Base-by-base conservation (phyloP, 768 basidiomycete species). In the Leucocoprinus leucothites region DNA sequence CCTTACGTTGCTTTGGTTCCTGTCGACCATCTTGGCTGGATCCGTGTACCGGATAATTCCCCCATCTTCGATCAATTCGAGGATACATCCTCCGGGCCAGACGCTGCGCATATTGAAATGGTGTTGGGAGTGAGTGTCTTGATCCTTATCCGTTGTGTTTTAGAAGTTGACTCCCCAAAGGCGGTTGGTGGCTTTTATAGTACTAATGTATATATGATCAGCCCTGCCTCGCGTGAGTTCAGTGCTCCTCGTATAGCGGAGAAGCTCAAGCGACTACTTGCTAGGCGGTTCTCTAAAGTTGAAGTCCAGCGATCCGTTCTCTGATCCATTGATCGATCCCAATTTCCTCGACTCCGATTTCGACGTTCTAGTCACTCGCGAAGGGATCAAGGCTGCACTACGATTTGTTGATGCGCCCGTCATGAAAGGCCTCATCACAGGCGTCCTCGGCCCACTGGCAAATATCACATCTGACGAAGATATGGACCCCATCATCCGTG, bases 391-490 rank as follows among this genome's bases (percentile, higher is more conserved):
- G 18, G 56, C 53, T 4, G 58, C 58, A 0, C 44, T 49, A 9
- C 51, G 53, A 6, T 69, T 71, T 48, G 35, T 62, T 9, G 9
- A 57, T 9, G 64, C 64, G 2, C 47, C 62, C 3, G 58, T 56
- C 14, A 63, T 61, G 61, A 28, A 48, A 6, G 58, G 45, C 14
- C 59, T 63, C 34, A 46, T 63, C 22, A 42, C 63, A n/a, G 52
- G 44, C 9, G 44, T 52, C 18, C 48, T 52, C 19, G 43, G 19
- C 13, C 51, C 57, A 22, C 42, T 51, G 21, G 51, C 51, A 0
- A 46, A 61, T 28, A 19, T 38, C 1, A 41, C 42, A 6, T 25
- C 57, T 21, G 52, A 48, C 9, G 49, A 26, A 3, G 51, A 58
- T 6, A 28, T 58, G 8, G 57, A 58, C 16, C n/a, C 26, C 0